These are phyloP conservation scores for Taphrina wiesneri DNA, from an alignment of 1,139 yeast species.

Conservation along the genomic window DNA sequence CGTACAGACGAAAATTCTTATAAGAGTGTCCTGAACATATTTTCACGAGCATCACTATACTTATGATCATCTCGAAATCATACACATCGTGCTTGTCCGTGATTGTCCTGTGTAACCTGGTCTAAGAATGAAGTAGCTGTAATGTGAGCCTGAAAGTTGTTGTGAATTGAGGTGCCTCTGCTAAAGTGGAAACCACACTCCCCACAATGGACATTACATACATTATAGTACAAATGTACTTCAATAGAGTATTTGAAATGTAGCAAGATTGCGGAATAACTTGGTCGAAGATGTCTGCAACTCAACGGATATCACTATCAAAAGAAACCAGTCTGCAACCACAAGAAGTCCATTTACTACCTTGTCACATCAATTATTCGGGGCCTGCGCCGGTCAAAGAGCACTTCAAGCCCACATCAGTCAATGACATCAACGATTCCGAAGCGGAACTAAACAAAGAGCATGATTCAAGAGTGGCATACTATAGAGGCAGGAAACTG, in stretches of 20 bases:
- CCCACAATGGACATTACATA: neutral
- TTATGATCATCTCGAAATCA: neutral
- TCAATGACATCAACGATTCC: neutral
- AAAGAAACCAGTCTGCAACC: neutral
- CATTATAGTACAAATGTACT: neutral
- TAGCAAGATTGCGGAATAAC: neutral
- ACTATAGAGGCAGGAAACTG: slow-evolving; percentile 26
- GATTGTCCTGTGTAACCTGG: neutral
- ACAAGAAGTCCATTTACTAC: slow-evolving; percentile 15
- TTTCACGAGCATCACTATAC: neutral
- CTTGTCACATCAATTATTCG: slow-evolving; percentile 25
- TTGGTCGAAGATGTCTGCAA: neutral
- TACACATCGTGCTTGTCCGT: neutral
- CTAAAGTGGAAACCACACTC: neutral
- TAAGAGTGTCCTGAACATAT: neutral
- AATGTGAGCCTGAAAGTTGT: no score
- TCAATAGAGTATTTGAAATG: neutral
- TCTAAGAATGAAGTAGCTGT: no score
- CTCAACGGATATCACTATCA: neutral
- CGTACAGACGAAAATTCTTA: slow-evolving; percentile 8
- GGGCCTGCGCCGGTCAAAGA: slow-evolving; percentile 30
- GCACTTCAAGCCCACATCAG: slow-evolving; percentile 8
- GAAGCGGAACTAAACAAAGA: neutral
- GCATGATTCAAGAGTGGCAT: slow-evolving; percentile 10
- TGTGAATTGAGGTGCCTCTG: neutral